Evolutionary conservation across 2,329 filamentous ascomycete genomes (phyloP).

Genomic region (Fusarium miscanthi): DNA sequence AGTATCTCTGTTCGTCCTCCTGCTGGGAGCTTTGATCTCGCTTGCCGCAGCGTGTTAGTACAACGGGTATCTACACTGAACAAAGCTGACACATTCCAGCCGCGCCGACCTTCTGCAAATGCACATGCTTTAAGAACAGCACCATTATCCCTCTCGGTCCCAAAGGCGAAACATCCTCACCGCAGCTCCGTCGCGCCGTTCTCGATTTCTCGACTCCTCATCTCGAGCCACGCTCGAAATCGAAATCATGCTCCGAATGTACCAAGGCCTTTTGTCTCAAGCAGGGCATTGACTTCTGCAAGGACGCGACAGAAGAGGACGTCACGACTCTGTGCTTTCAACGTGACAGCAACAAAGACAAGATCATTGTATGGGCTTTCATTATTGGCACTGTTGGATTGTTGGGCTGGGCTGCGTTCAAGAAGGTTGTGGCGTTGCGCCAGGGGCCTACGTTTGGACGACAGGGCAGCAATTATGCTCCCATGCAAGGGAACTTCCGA

Average conservation of each 20-base stretch:
- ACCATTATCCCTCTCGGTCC: conserved; percentile 73
- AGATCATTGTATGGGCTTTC: conserved; percentile 74
- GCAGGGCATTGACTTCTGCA: conserved; percentile 71
- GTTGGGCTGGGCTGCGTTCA: conserved; percentile 68
- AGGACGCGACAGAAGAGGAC: conserved; percentile 69
- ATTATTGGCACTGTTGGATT: conserved; percentile 68
- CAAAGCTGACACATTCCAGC: conserved; percentile 54
- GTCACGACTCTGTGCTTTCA: conserved; percentile 73
- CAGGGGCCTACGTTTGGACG: conserved; percentile 47
- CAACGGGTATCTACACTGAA: background rate
- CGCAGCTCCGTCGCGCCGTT: conserved; percentile 39
- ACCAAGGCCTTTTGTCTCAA: conserved; percentile 73
- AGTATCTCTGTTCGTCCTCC: conserved; percentile 51
- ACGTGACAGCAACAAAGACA: conserved; percentile 74
- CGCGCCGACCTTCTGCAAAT: conserved; percentile 75
- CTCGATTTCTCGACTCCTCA: conserved; percentile 29
- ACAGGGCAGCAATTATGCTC: conserved; percentile 46
- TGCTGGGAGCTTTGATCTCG: conserved; percentile 51
- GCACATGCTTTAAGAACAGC: conserved; percentile 76
- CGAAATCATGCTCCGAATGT: conserved; percentile 68
- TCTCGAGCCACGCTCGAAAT: conserved; percentile 50
- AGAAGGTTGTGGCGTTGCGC: conserved; percentile 58
- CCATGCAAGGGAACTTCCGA: conserved; percentile 43
- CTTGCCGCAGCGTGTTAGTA: conserved; percentile 58
- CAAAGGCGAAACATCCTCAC: conserved; percentile 45